These are phyloP conservation scores for Trametes sp. DNA, from an alignment of 1,284 basidiomycete genomes.

Conservation along the genomic window DNA sequence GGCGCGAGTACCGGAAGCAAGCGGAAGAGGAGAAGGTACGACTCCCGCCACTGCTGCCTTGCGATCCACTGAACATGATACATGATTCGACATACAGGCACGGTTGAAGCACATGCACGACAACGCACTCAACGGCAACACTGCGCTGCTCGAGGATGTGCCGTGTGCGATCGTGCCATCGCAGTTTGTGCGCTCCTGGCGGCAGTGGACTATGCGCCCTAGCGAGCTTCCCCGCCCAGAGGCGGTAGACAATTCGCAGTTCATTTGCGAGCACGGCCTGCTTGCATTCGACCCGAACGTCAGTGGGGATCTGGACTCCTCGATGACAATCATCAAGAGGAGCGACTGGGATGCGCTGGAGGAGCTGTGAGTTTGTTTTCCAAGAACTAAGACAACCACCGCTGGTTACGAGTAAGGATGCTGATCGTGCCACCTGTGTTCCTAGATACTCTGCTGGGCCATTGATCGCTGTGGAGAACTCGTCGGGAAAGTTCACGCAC, in stretches of 20 bases:
- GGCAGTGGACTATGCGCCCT: constrained; percentile 71
- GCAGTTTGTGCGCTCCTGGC: constrained; percentile 70
- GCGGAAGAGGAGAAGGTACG: constrained; percentile 83
- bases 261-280: constrained; percentile 71
- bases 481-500: constrained; percentile 49
- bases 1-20: constrained; percentile 60
- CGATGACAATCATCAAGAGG: constrained; percentile 61
- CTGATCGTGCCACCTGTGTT: not conserved
- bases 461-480: constrained; percentile 59
- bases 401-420: not conserved
- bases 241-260: constrained; percentile 63
- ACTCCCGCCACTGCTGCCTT: no score
- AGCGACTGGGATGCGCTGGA: constrained; percentile 70
- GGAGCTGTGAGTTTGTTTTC: constrained; percentile 58
- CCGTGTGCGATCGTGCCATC: constrained; percentile 66
- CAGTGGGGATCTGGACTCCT: constrained; percentile 60
- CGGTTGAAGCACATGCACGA: constrained; percentile 68
- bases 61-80: no score
- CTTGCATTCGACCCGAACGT: constrained; percentile 74
- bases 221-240: constrained; percentile 62
- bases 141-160: constrained; percentile 51
- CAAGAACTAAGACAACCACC: not conserved
- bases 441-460: constrained; percentile 67
- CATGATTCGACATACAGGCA: constrained; percentile 55
- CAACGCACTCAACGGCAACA: constrained; percentile 55